These are phyloP conservation scores for Rhodotorula sphaerocarpa DNA, from an alignment of 768 basidiomycete species.

Conservation along the genomic window DNA sequence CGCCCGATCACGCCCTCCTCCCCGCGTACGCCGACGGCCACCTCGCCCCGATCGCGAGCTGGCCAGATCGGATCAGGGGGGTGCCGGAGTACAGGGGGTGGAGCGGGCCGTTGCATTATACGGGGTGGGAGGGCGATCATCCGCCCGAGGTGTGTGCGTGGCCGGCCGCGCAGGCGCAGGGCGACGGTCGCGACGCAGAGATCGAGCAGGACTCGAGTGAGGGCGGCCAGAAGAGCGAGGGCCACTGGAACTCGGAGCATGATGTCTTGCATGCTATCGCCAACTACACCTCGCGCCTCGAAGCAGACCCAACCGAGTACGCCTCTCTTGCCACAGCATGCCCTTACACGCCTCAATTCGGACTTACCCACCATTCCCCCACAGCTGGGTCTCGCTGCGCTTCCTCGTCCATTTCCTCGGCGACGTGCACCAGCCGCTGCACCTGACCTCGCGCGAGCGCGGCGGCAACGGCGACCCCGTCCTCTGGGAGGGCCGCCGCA, in stretches of 20 bases:
- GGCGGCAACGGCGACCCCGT: conserved; percentile 65
- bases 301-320: conserved; percentile 18
- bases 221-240: conserved; percentile 23
- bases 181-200: too few relatives aligned
- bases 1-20: conserved; percentile 55
- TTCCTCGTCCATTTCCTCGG: conserved; percentile 86
- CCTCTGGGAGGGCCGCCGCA: conserved; percentile 27
- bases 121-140: conserved; percentile 14
- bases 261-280: conserved; percentile 72
- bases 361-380: background rate
- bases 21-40: conserved; percentile 55
- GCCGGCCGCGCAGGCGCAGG: background rate
- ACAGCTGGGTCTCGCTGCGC: conserved; percentile 58
- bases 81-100: conserved; percentile 19
- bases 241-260: conserved; percentile 52
- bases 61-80: conserved; percentile 65
- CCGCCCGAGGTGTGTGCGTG: conserved; percentile 61
- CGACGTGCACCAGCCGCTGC: conserved; percentile 87
- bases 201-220: background rate
- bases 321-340: background rate
- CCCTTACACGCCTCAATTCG: background rate
- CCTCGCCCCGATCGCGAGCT: conserved; percentile 72
- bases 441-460: conserved; percentile 75
- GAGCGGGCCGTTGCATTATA: conserved; percentile 32
- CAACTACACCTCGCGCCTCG: conserved; percentile 51